Evolutionary conservation across 1,139 yeast species (phyloP), one percentile per base, ranked within the genome.

Genomic region (Suhomyces guaymorum): DNA sequence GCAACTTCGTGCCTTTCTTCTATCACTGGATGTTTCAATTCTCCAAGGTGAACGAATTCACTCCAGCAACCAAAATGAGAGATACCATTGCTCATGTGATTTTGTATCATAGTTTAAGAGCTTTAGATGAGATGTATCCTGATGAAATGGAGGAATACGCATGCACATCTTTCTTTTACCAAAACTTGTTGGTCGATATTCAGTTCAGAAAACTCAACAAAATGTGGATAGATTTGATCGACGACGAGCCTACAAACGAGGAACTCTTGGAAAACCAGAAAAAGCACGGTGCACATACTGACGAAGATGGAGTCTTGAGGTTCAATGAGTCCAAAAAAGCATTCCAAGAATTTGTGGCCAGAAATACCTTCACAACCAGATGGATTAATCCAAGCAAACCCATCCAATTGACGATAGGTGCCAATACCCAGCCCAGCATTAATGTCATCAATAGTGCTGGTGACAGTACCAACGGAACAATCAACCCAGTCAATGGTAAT

Each of bases 1-100:
- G 57, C 40, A 73, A 73, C 46, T 72, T 66, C 33, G 45, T 75
- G 7, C 75, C 79, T 5, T 73, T 66, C 46, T 70, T 73, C 46
- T 65, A 63, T 43, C 67, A 66, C 41, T 75, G 80, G 79, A 60
- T 62, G 30, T 39, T 63, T 27, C 51, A 57, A 10, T 37, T 47
- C 14, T 41, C 42, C 13, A 35, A 39, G 4, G 26, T 41, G 9
- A 39, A 42, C 11, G 49, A 46, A 17, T 44, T 48, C 22, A 38
- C 41, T 5, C 47, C 42, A 15, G 36, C 44, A 24, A 35, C 46
- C 12, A 49, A 46, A 22, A 43, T 57, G 10, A 59, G 53, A 33
- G 75, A 70, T 32, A 59, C 73, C 3, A 49, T 67, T 35, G 72
- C 69, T 3, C 63, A 66, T 41, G 43, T 53, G 6, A 34, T 63